Evolutionary conservation across 148 eudicot species (phyloP), one percentile per base, ranked within the genome.

Genomic region (Selenicereus undatus): DNA sequence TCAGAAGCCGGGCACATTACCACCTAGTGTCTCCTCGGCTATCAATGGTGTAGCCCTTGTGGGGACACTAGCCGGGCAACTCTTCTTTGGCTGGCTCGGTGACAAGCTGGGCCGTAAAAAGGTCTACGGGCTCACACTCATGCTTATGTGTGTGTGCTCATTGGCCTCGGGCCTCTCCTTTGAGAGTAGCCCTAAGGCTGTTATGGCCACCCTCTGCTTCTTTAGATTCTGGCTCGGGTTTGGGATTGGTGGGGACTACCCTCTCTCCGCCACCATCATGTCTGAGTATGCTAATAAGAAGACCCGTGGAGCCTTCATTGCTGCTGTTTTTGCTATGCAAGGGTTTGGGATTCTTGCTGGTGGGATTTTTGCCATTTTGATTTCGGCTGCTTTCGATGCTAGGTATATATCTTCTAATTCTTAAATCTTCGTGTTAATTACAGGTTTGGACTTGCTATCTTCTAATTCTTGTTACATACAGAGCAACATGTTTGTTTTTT

Each of bases 1-100:
- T 0, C 11, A 13, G 0, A 89, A 84, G 48, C 94, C 94, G 8
- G 94, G 94, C 45, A 76, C 85, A 0, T 78, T 91, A 50, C 94
- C 94, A 0, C 90, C 92, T n/a, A 78, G 80, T 48, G 81, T 83
- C 36, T 73, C 91, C 0, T 84, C 94, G 21, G 89, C 89, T 0
- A 87, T 91, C 32, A 89, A 86, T 48, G 90, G 94, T 0, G 92
- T 91, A 2, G 94, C 92, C 16, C 80, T 91, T 0, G 86, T 89
- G 4, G 94, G 94, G 14, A 88, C 91, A 12, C 84, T 91, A 9
- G 83, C 84, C 6, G 93, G 93, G 65, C 93, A 90, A 83, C 90
- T 90, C 75, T 90, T 90, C 77, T 90, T 90, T 62, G 92, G 94
- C 72, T 89, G 92, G 94, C 89, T 91, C 17, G 94, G 92, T 32